Conservation (phyloP, 83 land plant species). For the Picea mariana region DNA sequence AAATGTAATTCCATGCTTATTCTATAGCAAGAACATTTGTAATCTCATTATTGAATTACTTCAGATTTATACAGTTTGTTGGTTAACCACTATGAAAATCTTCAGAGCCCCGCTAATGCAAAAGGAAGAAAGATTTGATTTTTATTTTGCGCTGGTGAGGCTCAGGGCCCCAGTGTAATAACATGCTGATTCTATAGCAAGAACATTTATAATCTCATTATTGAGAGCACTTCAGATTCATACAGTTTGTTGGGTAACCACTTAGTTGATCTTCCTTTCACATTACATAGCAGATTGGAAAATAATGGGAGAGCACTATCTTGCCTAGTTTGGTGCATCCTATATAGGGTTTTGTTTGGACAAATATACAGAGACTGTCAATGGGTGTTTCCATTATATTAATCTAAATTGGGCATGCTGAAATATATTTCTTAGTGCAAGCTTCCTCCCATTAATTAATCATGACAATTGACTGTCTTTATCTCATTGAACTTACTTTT, state of each 20-base stretch:
- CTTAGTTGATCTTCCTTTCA: background rate
- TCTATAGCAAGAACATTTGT: background rate
- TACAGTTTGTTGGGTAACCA: background rate
- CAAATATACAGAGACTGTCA: background rate
- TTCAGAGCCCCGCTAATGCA: background rate
- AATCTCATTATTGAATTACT: background rate
- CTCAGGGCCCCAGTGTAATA: background rate
- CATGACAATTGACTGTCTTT: background rate
- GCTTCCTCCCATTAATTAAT: background rate
- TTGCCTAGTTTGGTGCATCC: background rate
- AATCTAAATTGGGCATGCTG: background rate
- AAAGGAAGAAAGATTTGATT: background rate
- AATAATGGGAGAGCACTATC: background rate
- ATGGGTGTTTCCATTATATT: background rate
- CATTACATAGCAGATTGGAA: conserved; percentile 1
- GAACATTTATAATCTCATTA: background rate
- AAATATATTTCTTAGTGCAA: background rate
- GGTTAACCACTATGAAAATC: background rate
- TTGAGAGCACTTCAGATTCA: background rate
- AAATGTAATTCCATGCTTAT: background rate
- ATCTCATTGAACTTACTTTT: background rate
- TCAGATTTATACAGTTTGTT: background rate
- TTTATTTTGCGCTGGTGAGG: too few relatives aligned
- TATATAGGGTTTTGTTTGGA: background rate
- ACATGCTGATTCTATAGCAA: background rate